Percentiles rank a stretch among this genome's conserved stretches.
Conservation (phyloP, 805 yeast species). For the Cyberlindnera japonica region DNA sequence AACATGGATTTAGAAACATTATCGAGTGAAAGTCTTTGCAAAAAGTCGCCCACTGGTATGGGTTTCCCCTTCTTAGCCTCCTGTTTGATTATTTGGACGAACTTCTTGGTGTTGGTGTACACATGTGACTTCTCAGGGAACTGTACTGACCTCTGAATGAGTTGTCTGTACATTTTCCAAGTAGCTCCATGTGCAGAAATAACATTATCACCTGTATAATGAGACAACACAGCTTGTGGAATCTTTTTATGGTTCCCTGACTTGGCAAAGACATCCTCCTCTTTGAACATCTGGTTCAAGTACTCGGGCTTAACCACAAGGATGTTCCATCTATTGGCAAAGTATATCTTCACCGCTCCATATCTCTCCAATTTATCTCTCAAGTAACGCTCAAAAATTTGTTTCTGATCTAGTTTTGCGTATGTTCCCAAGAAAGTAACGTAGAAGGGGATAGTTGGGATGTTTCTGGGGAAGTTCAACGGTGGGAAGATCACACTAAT, state of each 20-base stretch:
- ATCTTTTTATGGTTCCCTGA: constrained; percentile 59
- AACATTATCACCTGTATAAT: constrained; percentile 57
- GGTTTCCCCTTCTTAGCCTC: constrained; percentile 15
- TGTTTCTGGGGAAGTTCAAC: constrained; percentile 44
- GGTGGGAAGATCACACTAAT: constrained; percentile 39
- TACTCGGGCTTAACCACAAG: constrained; percentile 47
- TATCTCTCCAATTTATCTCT: constrained; percentile 42
- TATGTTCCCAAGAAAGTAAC: constrained; percentile 46
- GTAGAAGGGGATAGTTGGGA: constrained; percentile 61
- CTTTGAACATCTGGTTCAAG: constrained; percentile 42
- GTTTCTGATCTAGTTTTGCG: constrained; percentile 44
- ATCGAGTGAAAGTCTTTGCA: constrained; percentile 46
- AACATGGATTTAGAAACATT: constrained; percentile 48
- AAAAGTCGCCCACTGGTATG: constrained; percentile 33
- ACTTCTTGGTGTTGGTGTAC: constrained; percentile 33
- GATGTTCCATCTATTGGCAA: constrained; percentile 61
- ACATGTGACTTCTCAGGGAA: constrained; percentile 43
- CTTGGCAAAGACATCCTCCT: constrained; percentile 49
- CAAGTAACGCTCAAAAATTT: constrained; percentile 41
- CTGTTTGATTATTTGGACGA: constrained; percentile 29
- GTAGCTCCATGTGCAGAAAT: constrained; percentile 53
- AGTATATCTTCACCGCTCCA: constrained; percentile 58
- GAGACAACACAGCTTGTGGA: constrained; percentile 49
- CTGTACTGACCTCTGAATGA: constrained; percentile 46
- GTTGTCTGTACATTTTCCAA: constrained; percentile 47